Evolutionary conservation across 129 eudicot genomes (phyloP), one percentile per base, ranked within the genome.

Genomic region (Tagetes patula): DNA sequence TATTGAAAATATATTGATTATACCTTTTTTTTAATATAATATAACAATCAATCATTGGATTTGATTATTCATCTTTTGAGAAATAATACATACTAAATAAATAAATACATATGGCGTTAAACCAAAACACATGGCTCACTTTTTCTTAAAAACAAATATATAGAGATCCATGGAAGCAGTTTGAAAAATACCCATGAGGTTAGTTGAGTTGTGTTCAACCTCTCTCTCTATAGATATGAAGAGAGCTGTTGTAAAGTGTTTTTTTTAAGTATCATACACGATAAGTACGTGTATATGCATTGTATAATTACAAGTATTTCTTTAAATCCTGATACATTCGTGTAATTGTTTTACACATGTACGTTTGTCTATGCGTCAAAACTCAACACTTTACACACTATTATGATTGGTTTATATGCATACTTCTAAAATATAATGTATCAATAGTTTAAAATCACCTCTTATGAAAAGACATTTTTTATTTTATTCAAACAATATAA

Each of bases 101-200:
- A 40, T 40, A 40, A 40, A 40, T 40, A 40, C 2, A 40, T 6
- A 40, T 40, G 43, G 5, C 43, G 43, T 40, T 40, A 3, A 40
- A 40, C 7, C 13, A 56, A 56, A 7, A 56, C 63, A 56, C 37
- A 56, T 56, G 63, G 63, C 63, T 56, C 12, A 32, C 31, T 56
- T 55, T 27, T 30, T 56, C 34, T 10, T 8, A 1, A 6, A 7
- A 27, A 56, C 10, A 55, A 30, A 56, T 27, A 37, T 12, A 56
- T 36, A 56, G 63, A 56, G 7, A 13, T 4, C 63, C 8, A 27
- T 56, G 31, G 7, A 56, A 37, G 31, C 30, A 30, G 63, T 30
- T 56, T 56, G 63, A 56, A 56, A 52, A 56, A 56, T 30, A 37
- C 4, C 6, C 63, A 56, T 56, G 63, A 56, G 63, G 63, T 47